phyloP scores from a whole-genome alignment of 129 eudicot genomes.

The Saposhnikovia divaricata region DNA sequence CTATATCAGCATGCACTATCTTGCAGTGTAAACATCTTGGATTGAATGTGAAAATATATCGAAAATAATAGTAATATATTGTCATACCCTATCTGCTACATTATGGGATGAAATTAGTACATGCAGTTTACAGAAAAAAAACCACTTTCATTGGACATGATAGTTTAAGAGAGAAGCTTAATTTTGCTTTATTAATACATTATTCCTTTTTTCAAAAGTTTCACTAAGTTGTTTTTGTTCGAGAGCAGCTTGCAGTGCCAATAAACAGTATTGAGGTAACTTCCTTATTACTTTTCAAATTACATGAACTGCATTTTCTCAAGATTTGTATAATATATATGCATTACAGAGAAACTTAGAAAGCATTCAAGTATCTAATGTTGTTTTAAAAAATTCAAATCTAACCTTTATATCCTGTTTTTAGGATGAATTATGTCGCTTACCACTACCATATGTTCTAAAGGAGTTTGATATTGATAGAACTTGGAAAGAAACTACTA shows the following conservation, averaged over 20 bases:
- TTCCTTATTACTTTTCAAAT: not conserved
- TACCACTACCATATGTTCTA: constrained; percentile 55
- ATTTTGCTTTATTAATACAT: constrained; percentile 2
- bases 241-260: constrained; percentile 61
- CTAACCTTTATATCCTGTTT: constrained; percentile 6
- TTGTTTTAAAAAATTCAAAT: not conserved
- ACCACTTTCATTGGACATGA: not conserved
- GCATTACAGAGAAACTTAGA: not conserved
- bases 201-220: constrained; percentile 31
- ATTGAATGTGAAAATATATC: no score
- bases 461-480: constrained; percentile 70
- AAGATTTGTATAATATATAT: not conserved
- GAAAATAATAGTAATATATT: no score
- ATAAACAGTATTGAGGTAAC: constrained; percentile 52
- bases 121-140: not conserved
- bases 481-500: constrained; percentile 36
- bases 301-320: not conserved
- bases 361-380: not conserved
- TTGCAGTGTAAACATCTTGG: not conserved
- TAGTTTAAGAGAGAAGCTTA: not conserved
- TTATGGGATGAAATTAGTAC: not conserved
- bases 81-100: not conserved
- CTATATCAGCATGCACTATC: no score
- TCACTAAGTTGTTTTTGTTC: constrained; percentile 47
- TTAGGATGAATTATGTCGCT: constrained; percentile 62